Evolutionary conservation across 352 stramenopile genomes (phyloP), one percentile per base, ranked within the genome.

Genomic region (Globisporangium polare): DNA sequence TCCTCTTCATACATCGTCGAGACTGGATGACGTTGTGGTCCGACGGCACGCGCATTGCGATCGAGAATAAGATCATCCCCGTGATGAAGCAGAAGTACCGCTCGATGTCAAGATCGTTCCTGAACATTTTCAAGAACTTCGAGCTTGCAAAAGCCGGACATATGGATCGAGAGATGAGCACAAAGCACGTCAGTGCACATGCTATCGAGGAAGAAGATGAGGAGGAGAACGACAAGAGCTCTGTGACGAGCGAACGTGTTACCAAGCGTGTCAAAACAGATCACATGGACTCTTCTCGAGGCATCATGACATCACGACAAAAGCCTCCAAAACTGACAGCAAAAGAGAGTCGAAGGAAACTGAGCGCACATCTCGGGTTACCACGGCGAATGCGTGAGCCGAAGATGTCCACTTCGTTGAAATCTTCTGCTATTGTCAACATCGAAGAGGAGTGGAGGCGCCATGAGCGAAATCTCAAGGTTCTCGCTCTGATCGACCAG

Each of bases 101-200:
- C 6, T 60, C 58, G 1, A 57, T 66, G 18, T 47, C 52, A 24
- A 29, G 39, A 5, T 59, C 65, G 7, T 73, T 69, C 13, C 27
- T 62, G 17, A 75, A 68, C 49, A 73, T 78, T 18, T 55, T 66
- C 39, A 73, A 63, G 49, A 78, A 78, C 50, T 57, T 78, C 15
- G 59, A 71, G 50, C 58, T 65, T 17, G 58, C 53, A 3, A 63
- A 63, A 31, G 9, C 50, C 3, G 15, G 50, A 5, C 17, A 29
- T 10, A 18, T 20, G 18, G 13, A 43, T 29, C 47, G 29, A 18
- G 18, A 9, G 5, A 27, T 13, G n/a, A 33, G 15, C 26, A 22
- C 17, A 26, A 59, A 47, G 37, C 22, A 27, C 26, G 13, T 55
- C 27, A 7, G 41, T 2, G 6, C 18, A n/a, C 20, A 45, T 13